phyloP scores from a whole-genome alignment of 1,284 basidiomycete species.

The Phellopilus nigrolimitatus region DNA sequence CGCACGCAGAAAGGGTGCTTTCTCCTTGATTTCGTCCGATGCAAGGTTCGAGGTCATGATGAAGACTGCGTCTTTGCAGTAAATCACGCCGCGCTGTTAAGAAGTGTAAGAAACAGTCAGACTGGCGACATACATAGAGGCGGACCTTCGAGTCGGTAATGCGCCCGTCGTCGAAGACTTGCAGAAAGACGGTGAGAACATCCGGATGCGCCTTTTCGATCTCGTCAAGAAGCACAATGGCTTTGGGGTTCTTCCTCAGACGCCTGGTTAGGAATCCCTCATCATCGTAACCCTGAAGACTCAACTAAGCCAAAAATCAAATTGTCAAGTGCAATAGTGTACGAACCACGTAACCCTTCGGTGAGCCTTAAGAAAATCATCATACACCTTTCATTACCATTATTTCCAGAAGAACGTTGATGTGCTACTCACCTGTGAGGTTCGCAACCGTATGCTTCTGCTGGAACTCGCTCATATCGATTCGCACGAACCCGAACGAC shows the following conservation, averaged over 20 bases:
- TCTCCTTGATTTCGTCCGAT: slow-evolving; percentile 12
- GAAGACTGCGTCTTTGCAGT: slow-evolving; percentile 17
- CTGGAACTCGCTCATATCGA: slow-evolving; percentile 18
- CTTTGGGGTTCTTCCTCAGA: slow-evolving; percentile 12
- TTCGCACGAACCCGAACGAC: slow-evolving; percentile 8
- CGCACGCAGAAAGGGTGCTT: neutral
- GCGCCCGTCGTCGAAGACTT: slow-evolving; percentile 17
- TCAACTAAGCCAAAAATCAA: neutral
- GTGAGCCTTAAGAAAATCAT: neutral
- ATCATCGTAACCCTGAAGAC: slow-evolving; percentile 15
- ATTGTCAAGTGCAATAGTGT: neutral
- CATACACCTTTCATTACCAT: too few relatives aligned
- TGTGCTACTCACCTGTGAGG: slow-evolving; percentile 2
- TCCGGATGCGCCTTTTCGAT: slow-evolving; percentile 17
- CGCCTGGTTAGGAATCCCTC: slow-evolving; percentile 8
- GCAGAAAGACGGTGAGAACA: slow-evolving; percentile 14
- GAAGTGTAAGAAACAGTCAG: neutral
- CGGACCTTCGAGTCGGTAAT: slow-evolving; percentile 15
- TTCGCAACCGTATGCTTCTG: slow-evolving; percentile 10
- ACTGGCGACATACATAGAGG: neutral
- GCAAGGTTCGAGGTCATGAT: slow-evolving; percentile 18
- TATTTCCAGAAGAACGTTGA: neutral
- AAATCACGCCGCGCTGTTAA: slow-evolving; percentile 12
- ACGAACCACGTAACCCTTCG: slow-evolving; percentile 17
- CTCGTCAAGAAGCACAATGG: slow-evolving; percentile 15